A percentile compares a stretch with the other conserved stretches of the same genome.
Evolutionary conservation across 2,329 filamentous ascomycete species (phyloP).

Genomic region (Cladosporium sp.): DNA sequence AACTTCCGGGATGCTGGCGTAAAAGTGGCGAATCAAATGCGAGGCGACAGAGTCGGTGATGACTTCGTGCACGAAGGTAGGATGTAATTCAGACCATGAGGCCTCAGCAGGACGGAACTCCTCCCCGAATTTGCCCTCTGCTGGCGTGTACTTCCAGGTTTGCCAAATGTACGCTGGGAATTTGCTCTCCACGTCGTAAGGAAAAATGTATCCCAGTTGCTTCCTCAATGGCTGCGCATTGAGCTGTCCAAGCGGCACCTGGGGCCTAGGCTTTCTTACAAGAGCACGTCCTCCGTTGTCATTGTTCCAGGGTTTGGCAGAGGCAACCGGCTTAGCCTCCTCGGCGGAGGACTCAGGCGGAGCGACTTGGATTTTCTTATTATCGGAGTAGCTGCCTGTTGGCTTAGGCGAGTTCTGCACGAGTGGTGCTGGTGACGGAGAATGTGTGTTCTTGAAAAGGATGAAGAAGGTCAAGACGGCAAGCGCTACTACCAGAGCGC

Average conservation of each 20-base stretch:
- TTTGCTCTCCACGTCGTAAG: slow-evolving; percentile 81
- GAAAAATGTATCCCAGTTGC: slow-evolving; percentile 86
- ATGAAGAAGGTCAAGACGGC: slow-evolving; percentile 66
- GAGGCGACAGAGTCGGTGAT: slow-evolving; percentile 86
- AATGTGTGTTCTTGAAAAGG: slow-evolving; percentile 61
- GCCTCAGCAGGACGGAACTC: slow-evolving; percentile 78
- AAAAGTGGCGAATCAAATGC: slow-evolving; percentile 79
- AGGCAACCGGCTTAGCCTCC: slow-evolving; percentile 24
- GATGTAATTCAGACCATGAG: slow-evolving; percentile 83
- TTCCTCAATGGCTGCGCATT: slow-evolving; percentile 70
- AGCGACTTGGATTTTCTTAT: slow-evolving; percentile 30
- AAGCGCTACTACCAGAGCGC: slow-evolving; percentile 67
- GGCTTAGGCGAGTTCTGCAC: slow-evolving; percentile 34
- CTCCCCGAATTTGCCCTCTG: slow-evolving; percentile 68
- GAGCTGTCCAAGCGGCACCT: slow-evolving; percentile 66
- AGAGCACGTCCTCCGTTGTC: slow-evolving; percentile 26
- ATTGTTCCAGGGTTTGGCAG: slow-evolving; percentile 23
- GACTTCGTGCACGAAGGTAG: slow-evolving; percentile 91
- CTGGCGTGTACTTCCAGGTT: slow-evolving; percentile 89
- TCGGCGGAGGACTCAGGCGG: slow-evolving; percentile 15
- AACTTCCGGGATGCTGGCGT: slow-evolving; percentile 60
- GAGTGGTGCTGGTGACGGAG: slow-evolving; percentile 15
- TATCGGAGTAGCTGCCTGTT: slow-evolving; percentile 33
- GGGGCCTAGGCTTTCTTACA: slow-evolving; percentile 44
- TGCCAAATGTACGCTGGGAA: slow-evolving; percentile 99